Evolutionary conservation across 345 rosid species (phyloP).

Genomic region (Arabidopsis arenosa): DNA sequence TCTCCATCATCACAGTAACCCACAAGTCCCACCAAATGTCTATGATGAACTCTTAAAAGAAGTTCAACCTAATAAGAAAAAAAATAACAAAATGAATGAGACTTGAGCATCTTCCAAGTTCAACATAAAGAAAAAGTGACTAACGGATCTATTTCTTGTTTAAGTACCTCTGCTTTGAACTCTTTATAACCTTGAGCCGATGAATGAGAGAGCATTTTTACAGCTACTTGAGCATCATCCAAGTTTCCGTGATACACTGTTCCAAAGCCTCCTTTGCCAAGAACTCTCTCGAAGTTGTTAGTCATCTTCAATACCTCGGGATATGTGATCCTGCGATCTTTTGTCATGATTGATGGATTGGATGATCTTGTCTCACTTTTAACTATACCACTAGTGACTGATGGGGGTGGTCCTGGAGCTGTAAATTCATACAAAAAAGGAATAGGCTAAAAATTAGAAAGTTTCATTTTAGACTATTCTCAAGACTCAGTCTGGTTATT

Average conservation of each 20-base stretch:
- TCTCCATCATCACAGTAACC: conserved; percentile 58
- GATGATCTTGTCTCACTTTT: conserved; percentile 3
- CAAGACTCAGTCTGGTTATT: neutral
- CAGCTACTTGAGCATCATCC: conserved; percentile 39
- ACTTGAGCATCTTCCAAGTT: neutral
- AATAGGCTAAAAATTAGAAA: neutral
- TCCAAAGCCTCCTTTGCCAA: conserved; percentile 47
- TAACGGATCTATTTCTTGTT: neutral
- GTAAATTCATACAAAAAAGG: neutral
- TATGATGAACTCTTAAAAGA: conserved; percentile 57
- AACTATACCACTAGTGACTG: neutral
- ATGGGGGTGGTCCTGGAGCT: neutral
- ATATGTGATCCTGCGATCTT: conserved; percentile 31
- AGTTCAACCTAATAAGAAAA: conserved; percentile 48
- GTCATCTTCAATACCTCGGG: conserved; percentile 42
- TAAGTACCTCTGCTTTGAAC: conserved; percentile 47
- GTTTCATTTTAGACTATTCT: neutral
- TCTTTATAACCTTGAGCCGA: conserved; percentile 49
- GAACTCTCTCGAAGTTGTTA: conserved; percentile 37
- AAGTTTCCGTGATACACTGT: conserved; percentile 40
- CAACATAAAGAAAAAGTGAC: neutral
- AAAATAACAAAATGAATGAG: neutral
- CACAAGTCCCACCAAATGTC: conserved; percentile 52
- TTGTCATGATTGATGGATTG: conserved; percentile 23
- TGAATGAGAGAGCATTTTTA: conserved; percentile 47